Conservation (phyloP, 1,284 basidiomycete genomes). For the Cutaneotrichosporon sp. region DNA sequence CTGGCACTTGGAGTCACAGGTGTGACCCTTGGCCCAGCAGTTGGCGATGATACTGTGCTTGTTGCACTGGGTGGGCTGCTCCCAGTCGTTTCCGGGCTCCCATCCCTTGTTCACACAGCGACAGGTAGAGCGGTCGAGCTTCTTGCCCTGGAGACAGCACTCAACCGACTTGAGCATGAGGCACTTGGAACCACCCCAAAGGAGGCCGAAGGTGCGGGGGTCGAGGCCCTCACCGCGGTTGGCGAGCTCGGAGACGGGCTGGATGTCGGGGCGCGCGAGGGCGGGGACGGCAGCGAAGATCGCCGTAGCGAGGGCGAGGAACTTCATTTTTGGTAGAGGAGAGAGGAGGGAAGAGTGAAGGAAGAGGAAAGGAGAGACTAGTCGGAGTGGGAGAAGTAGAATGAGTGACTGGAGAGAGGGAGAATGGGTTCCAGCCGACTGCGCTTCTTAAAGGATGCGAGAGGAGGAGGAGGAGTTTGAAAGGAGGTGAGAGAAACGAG, state of each 20-base stretch:
- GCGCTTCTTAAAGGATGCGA: too few species aligned
- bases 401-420: neutral
- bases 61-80: neutral
- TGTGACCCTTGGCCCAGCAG: slow-evolving; percentile 12
- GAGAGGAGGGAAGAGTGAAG: neutral
- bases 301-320: neutral
- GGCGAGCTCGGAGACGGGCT: slow-evolving; percentile 1
- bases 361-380: neutral
- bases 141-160: slow-evolving; percentile 10
- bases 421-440: too few species aligned
- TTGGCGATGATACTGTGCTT: slow-evolving; percentile 4
- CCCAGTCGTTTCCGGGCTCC: neutral
- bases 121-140: slow-evolving; percentile 8
- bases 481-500: too few species aligned
- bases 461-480: too few species aligned
- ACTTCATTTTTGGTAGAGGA: neutral
- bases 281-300: neutral
- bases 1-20: slow-evolving; percentile 4
- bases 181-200: slow-evolving; percentile 3
- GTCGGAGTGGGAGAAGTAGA: too few species aligned
- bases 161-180: neutral
- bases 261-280: slow-evolving; percentile 1
- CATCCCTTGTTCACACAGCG: neutral
- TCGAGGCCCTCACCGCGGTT: slow-evolving; percentile 1
- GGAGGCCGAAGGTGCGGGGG: neutral